These are phyloP conservation scores for Xylaria hypoxylon DNA, from an alignment of 2,329 filamentous ascomycete genomes.

Conservation along the genomic window DNA sequence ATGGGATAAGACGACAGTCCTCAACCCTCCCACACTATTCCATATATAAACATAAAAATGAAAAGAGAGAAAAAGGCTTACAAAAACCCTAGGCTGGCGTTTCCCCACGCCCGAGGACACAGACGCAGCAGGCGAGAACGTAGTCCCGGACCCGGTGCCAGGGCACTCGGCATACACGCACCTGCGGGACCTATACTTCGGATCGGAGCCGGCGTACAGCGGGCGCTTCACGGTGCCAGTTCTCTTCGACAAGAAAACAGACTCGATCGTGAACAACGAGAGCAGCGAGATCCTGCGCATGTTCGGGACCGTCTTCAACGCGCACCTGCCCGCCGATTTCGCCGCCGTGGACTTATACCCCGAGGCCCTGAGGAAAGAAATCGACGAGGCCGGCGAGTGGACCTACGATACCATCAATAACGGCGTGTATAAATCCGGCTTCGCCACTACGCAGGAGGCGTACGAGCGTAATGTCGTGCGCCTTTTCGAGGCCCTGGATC, in stretches of 20 bases:
- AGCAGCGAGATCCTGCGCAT: conserved; percentile 93
- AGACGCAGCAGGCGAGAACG: conserved; percentile 68
- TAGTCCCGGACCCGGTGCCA: conserved; percentile 75
- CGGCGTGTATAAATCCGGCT: conserved; percentile 81
- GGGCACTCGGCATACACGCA: conserved; percentile 76
- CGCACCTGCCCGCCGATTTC: conserved; percentile 70
- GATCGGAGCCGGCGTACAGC: conserved; percentile 75
- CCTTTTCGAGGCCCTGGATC: conserved; percentile 83
- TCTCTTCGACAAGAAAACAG: conserved; percentile 81
- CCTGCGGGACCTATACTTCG: conserved; percentile 84
- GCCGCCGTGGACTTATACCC: conserved; percentile 76
- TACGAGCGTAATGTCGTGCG: conserved; percentile 79
- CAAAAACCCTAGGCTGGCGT: conserved; percentile 74
- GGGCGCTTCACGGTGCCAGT: conserved; percentile 91
- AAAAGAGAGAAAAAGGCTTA: background rate
- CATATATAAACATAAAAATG: background rate
- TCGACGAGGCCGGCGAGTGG: conserved; percentile 84
- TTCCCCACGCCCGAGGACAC: conserved; percentile 75
- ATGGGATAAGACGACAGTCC: background rate
- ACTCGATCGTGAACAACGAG: conserved; percentile 90
- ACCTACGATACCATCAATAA: conserved; percentile 81
- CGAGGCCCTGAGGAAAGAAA: conserved; percentile 68
- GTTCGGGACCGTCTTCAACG: conserved; percentile 85
- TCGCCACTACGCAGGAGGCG: conserved; percentile 84
- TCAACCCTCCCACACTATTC: background rate